Percentiles rank a stretch among this genome's conserved stretches.
Conservation (phyloP, 176 grass and related monocot genomes). For the Aechmea fasciata region DNA sequence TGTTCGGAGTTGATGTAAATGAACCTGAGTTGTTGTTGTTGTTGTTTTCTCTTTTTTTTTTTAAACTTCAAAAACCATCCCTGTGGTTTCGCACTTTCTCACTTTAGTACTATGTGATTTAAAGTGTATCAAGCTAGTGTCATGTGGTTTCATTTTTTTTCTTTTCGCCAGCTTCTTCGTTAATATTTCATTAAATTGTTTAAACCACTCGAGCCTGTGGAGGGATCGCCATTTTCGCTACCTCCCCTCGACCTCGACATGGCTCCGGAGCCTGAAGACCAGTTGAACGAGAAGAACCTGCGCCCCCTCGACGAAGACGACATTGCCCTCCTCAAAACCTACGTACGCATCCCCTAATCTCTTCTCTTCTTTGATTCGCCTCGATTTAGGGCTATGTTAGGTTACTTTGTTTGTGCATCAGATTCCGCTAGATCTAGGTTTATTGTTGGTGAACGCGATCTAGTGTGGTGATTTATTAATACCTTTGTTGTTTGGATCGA, state of each 20-base stretch:
- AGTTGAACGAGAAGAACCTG: constrained; percentile 70
- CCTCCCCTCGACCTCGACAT: constrained; percentile 17
- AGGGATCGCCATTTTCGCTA: not conserved
- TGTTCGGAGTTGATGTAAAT: too few species aligned
- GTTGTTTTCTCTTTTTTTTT: too few species aligned
- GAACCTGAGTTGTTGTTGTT: too few species aligned
- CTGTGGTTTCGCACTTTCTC: too few species aligned
- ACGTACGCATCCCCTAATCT: constrained; percentile 31
- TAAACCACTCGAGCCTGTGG: too few species aligned
- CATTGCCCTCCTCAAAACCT: constrained; percentile 80
- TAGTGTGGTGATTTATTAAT: not conserved
- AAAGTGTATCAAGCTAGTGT: too few species aligned
- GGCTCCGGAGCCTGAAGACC: constrained; percentile 62
- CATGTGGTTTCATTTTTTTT: too few species aligned
- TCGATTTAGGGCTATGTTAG: not conserved
- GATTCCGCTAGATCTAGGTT: not conserved
- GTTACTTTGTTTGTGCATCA: not conserved
- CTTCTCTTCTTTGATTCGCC: not conserved
- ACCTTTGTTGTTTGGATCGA: not conserved
- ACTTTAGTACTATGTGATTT: too few species aligned
- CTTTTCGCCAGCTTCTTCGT: too few species aligned
- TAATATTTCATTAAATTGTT: too few species aligned
- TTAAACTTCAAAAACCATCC: too few species aligned
- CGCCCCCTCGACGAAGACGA: constrained; percentile 71
- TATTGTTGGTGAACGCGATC: too few species aligned